Evolutionary conservation across 768 basidiomycete species (phyloP).

Genomic region (Tulasnella calospora): DNA sequence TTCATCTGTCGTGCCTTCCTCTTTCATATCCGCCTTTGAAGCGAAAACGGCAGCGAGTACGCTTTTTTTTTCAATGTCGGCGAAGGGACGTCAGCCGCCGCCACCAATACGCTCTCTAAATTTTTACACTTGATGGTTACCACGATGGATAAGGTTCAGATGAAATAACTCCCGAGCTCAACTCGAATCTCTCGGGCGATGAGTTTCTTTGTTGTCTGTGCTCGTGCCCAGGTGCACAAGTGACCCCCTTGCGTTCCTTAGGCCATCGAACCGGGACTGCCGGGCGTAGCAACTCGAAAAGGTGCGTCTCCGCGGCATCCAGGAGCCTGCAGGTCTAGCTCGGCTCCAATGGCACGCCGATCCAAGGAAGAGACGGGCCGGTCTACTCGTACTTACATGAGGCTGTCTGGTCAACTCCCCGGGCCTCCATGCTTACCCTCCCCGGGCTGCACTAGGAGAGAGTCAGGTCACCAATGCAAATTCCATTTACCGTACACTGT

Average conservation of each 20-base stretch:
- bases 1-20: neutral
- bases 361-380: neutral
- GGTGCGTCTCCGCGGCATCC: neutral
- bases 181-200: neutral
- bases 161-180: conserved; percentile 7
- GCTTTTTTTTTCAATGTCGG: neutral
- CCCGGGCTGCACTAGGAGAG: neutral
- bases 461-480: neutral
- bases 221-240: neutral
- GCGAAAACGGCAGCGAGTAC: neutral
- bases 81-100: neutral
- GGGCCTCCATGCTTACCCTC: neutral
- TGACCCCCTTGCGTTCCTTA: neutral
- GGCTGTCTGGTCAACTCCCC: neutral
- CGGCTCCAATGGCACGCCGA: conserved; percentile 7
- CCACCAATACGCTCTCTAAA: neutral
- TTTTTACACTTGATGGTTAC: conserved; percentile 7
- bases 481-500: neutral
- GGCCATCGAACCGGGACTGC: neutral
- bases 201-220: neutral
- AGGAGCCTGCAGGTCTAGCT: neutral
- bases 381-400: neutral
- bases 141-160: conserved; percentile 2
- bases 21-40: neutral
- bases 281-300: neutral